These are phyloP conservation scores for Isabelozyma rhagii DNA, from an alignment of 805 yeast genomes.

Conservation along the genomic window DNA sequence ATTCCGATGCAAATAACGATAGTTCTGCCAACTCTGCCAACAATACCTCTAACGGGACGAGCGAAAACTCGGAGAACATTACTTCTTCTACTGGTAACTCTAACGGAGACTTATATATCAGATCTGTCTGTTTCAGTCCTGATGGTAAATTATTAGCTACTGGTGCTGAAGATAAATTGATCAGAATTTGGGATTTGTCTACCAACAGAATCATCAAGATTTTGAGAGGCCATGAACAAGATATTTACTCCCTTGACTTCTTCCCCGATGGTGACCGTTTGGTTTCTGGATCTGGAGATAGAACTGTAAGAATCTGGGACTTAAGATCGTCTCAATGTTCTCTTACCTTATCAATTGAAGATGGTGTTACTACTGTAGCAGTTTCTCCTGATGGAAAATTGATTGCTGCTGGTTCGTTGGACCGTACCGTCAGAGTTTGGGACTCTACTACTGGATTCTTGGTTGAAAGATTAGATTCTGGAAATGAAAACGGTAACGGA, in stretches of 20 bases:
- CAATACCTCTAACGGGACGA: slow-evolving; percentile 22
- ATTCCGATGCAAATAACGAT: slow-evolving; percentile 37
- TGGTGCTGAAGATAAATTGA: slow-evolving; percentile 86
- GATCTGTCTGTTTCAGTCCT: slow-evolving; percentile 95
- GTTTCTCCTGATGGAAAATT: slow-evolving; percentile 92
- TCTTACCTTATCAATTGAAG: slow-evolving; percentile 86
- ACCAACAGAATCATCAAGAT: slow-evolving; percentile 82
- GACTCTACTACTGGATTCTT: slow-evolving; percentile 89
- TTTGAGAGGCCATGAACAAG: slow-evolving; percentile 94
- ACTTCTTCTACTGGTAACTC: slow-evolving; percentile 50
- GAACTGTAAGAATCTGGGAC: slow-evolving; percentile 97
- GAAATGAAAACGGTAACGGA: slow-evolving; percentile 84
- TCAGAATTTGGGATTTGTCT: slow-evolving; percentile 93
- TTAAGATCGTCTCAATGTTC: slow-evolving; percentile 85
- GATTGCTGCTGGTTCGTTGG: slow-evolving; percentile 95
- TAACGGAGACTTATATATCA: slow-evolving; percentile 83
- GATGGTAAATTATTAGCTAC: slow-evolving; percentile 89
- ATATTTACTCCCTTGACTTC: slow-evolving; percentile 91
- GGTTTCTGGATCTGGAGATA: slow-evolving; percentile 95
- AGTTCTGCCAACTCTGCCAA: slow-evolving; percentile 29
- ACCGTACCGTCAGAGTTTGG: slow-evolving; percentile 95
- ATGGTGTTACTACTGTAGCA: slow-evolving; percentile 97
- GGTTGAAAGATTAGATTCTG: slow-evolving; percentile 89
- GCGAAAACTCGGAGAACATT: slow-evolving; percentile 22
- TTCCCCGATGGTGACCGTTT: slow-evolving; percentile 91